Base-by-base conservation (phyloP, 2,329 filamentous ascomycete species). In the Diaporthe vexans region DNA sequence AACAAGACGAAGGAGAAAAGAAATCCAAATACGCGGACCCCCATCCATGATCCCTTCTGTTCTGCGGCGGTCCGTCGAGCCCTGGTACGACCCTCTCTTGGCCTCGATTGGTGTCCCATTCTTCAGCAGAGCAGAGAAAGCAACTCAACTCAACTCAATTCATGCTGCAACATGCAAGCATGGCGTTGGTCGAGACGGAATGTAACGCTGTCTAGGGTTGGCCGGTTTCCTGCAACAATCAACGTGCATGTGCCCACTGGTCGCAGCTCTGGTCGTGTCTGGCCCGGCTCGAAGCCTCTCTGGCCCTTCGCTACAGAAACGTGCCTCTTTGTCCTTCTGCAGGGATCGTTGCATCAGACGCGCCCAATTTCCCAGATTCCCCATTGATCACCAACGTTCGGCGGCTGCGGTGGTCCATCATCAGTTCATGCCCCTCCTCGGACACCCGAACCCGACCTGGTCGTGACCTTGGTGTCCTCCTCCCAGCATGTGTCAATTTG, bases 341-440 rank as follows among this genome's bases (percentile, higher is more conserved):
- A 68, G 48, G 63, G 63, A 68, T 68, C 26, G 63, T 52, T 21
- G 29, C 33, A 68, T 37, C 63, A 54, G 63, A 26, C 48, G 51
- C 70, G 35, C 52, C 37, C 59, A 72, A 72, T 72, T 72, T 72
- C 70, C 70, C 57, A 52, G 3, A 26, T 17, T n/a, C 70, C 70
- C 51, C 33, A n/a, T n/a, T 33, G 70, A 63, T 72, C 48, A 51
- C 58, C 70, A 63, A 35, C 57, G 15, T 63, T 54, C 33, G 58
- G 57, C 54, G 48, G 70, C 57, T 72, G 58, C 48, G 51, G 48
- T 43, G 33, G 70, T 19, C 70, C 48, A 72, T 72, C 70, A 59
- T 63, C 70, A 72, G 48, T 24, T 68, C 63, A 54, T 54, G 33
- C 48, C 63, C 46, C 33, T 54, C 48, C 63, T 52, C 48, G 63